Evolutionary conservation across 345 rosid genomes (phyloP), one percentile per base, ranked within the genome.

Genomic region (Gossypium raimondii): DNA sequence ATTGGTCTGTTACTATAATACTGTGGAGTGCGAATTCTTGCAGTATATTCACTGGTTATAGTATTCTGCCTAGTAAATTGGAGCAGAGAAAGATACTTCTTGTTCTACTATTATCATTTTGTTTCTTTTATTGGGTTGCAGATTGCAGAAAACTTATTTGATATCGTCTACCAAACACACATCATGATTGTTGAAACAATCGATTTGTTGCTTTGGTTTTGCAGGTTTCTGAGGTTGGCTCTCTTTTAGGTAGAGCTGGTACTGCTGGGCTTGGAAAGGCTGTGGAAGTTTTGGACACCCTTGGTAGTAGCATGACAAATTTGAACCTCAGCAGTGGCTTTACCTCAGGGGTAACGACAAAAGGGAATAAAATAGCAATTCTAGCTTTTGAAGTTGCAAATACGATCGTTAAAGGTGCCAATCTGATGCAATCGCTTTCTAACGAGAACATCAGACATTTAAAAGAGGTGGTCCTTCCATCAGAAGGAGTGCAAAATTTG

Each of bases 331-430:
- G 75, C 64, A 77, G 90, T 24, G 95, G 97, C 59, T 92, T 94
- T 82, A 85, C 89, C 60, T 91, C 98, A 3, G 93, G 93, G n/a
- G 86, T 90, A 75, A 76, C 90, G 0, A 85, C 87, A 2, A 94
- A 92, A 81, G 98, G 98, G 80, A 86, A 86, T 78, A 89, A 84
- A 79, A 89, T 94, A 75, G 76, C 85, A 25, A 94, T 94, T 76
- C 84, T 94, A 80, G 87, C 98, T 63, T 94, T 94, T 82, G 98
- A 94, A 84, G 98, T 92, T 17, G 98, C 98, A 48, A 94, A 94
- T 72, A 94, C 98, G 14, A 84, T 92, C 4, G 98, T 94, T 67
- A 94, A 94, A 87, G 98, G 98, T 58, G 86, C 93, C 75, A 92
- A 89, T 86, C 85, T 94, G 52, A 89, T 94, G 96, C 93, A 88